Evolutionary conservation across 2,329 filamentous ascomycete species (phyloP), one percentile per base, ranked within the genome.

Genomic region (Stachybotrys chartarum): DNA sequence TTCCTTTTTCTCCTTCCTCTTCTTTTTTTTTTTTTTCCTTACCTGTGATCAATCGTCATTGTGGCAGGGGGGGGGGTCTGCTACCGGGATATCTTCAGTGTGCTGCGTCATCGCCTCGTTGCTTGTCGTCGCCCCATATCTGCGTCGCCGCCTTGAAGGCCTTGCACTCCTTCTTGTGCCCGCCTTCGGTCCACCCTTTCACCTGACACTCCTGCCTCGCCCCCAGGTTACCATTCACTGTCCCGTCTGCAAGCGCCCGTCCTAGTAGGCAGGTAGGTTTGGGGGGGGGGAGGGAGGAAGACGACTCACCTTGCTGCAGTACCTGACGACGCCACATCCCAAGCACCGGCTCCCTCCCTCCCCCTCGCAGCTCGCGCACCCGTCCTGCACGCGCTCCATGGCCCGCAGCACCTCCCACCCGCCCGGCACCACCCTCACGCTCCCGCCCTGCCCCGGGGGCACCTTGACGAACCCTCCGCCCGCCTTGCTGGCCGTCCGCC

Each of bases 281-380:
- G 35, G 24, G 24, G 4, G 24, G 24, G 24, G 24, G 12, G 17
- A 30, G 4, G 24, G 24, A 4, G 24, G 12, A 6, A 30, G 24
- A 24, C 24, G 24, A 54, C 52, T 54, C 46, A 54, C 52, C 52
- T 50, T 32, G 18, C 52, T 30, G 17, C 52, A 54, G 45, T 54
- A 54, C 30, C 46, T 35, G 24, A 54, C 52, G 7, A 18, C 46
- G 5, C 16, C 46, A 17, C 52, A 54, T 11, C 52, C 52, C 52
- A 39, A 47, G 32, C 52, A 54, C 44, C 50, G 32, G 24, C 49
- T 52, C 18, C 14, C 35, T 32, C 35, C 50, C 17, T 52, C 50
- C 32, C 35, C 35, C 10, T 32, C 50, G 18, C 50, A 52, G 32
- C 31, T 30, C 35, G 50, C 50, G 35, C 50, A 52, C n/a, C 1